Evolutionary conservation across 2,329 filamentous ascomycete species (phyloP).

Genomic region (Thielaviopsis cerberus): DNA sequence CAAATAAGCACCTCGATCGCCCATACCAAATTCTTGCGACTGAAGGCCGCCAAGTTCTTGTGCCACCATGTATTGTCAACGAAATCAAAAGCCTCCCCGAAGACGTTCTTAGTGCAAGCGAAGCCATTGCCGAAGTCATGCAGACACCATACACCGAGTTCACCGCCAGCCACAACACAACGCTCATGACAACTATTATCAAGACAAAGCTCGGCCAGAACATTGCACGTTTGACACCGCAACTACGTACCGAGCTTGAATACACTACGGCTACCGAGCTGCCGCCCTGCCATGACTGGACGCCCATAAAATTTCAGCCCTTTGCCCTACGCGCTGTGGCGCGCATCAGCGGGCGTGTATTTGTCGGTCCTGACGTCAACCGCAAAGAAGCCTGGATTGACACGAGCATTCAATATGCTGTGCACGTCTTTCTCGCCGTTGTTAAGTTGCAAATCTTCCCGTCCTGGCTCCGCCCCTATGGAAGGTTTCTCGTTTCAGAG

Average conservation of each 20-base stretch:
- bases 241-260: conserved; percentile 29
- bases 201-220: conserved; percentile 30
- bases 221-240: conserved; percentile 26
- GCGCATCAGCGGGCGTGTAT: conserved; percentile 33
- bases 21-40: conserved; percentile 34
- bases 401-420: conserved; percentile 30
- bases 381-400: conserved; percentile 36
- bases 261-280: conserved; percentile 28
- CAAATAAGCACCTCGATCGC: conserved; percentile 26
- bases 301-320: conserved; percentile 31
- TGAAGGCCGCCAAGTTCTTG: conserved; percentile 29
- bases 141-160: conserved; percentile 34
- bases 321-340: conserved; percentile 33
- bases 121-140: conserved; percentile 32
- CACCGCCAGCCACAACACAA: conserved; percentile 26
- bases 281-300: conserved; percentile 36
- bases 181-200: conserved; percentile 26
- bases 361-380: conserved; percentile 32
- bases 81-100: conserved; percentile 31
- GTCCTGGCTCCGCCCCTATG: conserved; percentile 28
- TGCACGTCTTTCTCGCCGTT: conserved; percentile 29
- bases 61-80: conserved; percentile 26
- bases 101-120: conserved; percentile 28
- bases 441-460: conserved; percentile 34
- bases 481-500: conserved; percentile 28